Evolutionary conservation across 129 eudicot species (phyloP).

Genomic region (Helianthus tuberosus): DNA sequence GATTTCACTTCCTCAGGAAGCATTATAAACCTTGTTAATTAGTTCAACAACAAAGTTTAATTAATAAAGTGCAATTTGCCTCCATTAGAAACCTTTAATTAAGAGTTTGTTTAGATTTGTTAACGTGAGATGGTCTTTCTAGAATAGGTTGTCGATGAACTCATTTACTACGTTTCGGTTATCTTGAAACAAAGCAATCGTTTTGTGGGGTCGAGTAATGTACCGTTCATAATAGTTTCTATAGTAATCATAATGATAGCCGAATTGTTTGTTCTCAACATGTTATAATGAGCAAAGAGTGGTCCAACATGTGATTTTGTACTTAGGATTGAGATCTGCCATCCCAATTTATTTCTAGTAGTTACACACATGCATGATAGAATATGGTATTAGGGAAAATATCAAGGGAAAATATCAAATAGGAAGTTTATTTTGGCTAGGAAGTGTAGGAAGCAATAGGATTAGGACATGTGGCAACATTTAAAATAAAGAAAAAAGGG

Average conservation of each 20-base stretch:
- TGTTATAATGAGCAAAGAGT: conserved; percentile 20
- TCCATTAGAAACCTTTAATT: conserved; percentile 28
- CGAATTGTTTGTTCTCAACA: conserved; percentile 29
- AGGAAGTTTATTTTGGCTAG: too few relatives aligned
- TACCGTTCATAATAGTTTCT: conserved; percentile 24
- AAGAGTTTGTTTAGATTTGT: conserved; percentile 22
- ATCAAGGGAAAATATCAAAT: too few relatives aligned
- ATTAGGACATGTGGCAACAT: too few relatives aligned
- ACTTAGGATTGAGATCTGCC: background rate
- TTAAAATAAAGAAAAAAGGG: too few relatives aligned
- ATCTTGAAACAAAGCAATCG: conserved; percentile 10
- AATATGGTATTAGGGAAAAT: too few relatives aligned
- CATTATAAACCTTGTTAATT: conserved; percentile 7
- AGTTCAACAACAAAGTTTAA: background rate
- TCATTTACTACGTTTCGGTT: conserved; percentile 21
- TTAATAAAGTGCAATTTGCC: conserved; percentile 13
- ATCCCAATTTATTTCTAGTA: background rate
- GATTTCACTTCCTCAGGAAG: conserved; percentile 16
- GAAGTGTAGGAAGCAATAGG: too few relatives aligned
- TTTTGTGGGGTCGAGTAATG: conserved; percentile 25
- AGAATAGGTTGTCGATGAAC: conserved; percentile 2
- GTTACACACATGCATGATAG: too few relatives aligned
- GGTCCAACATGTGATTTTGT: conserved; percentile 28
- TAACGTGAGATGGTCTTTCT: conserved; percentile 25
- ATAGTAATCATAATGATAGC: conserved; percentile 30